A percentile compares a stretch with the other conserved stretches of the same genome.
phyloP scores from a whole-genome alignment of 805 yeast species.

The Myxozyma sirexii region DNA sequence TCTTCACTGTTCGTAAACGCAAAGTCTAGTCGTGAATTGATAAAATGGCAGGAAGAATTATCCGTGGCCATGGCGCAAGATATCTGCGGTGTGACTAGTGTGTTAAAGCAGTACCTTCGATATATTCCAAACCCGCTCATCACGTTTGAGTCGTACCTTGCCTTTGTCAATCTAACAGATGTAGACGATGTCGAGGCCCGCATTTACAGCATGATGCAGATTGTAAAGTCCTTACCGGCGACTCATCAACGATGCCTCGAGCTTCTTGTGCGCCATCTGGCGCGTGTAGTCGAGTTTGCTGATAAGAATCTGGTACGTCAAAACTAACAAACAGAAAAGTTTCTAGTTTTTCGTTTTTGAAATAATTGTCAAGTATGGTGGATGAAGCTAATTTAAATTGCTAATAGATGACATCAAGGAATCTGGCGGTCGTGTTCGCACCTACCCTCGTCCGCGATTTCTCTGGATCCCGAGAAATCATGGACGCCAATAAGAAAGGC shows the following conservation, averaged over 20 bases:
- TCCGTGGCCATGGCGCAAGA: conserved; percentile 57
- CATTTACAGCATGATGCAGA: conserved; percentile 38
- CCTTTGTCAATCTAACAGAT: conserved; percentile 54
- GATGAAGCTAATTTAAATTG: background rate
- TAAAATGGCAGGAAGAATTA: conserved; percentile 33
- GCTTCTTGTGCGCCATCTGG: conserved; percentile 64
- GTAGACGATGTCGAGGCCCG: conserved; percentile 32
- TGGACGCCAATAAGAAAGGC: conserved; percentile 81
- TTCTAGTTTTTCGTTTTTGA: no score
- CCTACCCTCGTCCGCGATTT: conserved; percentile 85
- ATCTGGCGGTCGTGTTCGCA: conserved; percentile 89
- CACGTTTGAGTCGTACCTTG: conserved; percentile 67
- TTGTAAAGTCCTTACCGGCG: conserved; percentile 59
- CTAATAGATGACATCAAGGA: conserved; percentile 71
- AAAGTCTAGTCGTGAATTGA: background rate
- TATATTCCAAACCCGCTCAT: conserved; percentile 84
- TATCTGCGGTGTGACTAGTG: conserved; percentile 82
- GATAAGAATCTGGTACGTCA: conserved; percentile 57
- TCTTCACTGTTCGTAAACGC: conserved; percentile 29
- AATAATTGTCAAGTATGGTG: background rate
- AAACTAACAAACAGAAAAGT: no score
- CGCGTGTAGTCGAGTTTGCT: conserved; percentile 56
- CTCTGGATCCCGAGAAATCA: conserved; percentile 77
- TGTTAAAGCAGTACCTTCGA: conserved; percentile 83
- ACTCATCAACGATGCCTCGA: conserved; percentile 66